A percentile compares a stretch with the other conserved stretches of the same genome.
These are phyloP conservation scores for Saccharomyces hybrid DNA, from an alignment of 1,139 yeast species.

Conservation along the genomic window DNA sequence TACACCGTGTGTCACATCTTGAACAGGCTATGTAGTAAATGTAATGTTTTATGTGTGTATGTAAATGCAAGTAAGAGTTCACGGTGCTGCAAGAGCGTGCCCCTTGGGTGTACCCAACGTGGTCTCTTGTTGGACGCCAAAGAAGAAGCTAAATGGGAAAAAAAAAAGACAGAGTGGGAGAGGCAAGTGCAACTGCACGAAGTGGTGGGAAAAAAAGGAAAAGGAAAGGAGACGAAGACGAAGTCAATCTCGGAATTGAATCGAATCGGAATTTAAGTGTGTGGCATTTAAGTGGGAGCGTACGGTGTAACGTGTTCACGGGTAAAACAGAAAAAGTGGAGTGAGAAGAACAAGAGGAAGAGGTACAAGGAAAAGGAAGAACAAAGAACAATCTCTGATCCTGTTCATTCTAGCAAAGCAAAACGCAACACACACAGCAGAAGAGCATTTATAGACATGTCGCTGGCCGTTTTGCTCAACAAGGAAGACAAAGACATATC, in stretches of 20 bases:
- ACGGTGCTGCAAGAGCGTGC: background rate
- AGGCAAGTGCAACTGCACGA: slow-evolving; percentile 1
- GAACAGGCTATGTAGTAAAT: no score
- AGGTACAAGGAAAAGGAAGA: background rate
- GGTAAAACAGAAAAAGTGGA: background rate
- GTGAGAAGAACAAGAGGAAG: background rate
- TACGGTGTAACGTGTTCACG: background rate
- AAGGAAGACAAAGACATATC: slow-evolving; percentile 18
- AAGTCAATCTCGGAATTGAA: background rate
- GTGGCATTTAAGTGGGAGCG: background rate
- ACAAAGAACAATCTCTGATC: background rate
- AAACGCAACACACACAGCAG: background rate
- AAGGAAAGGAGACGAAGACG: background rate
- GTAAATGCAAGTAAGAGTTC: no score
- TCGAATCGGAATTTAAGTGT: background rate
- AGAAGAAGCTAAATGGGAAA: background rate
- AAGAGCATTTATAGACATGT: slow-evolving; percentile 13
- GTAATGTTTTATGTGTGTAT: no score
- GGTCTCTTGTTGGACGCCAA: background rate
- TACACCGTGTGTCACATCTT: no score
- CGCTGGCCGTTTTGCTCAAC: slow-evolving; percentile 25
- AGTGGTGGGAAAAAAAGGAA: slow-evolving; percentile 1
- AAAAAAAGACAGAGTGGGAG: slow-evolving; percentile 1
- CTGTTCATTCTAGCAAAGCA: background rate
- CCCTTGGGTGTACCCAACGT: background rate